Evolutionary conservation across 1,139 yeast genomes (phyloP).

Genomic region (Yamadazyma spencermartinsiae): DNA sequence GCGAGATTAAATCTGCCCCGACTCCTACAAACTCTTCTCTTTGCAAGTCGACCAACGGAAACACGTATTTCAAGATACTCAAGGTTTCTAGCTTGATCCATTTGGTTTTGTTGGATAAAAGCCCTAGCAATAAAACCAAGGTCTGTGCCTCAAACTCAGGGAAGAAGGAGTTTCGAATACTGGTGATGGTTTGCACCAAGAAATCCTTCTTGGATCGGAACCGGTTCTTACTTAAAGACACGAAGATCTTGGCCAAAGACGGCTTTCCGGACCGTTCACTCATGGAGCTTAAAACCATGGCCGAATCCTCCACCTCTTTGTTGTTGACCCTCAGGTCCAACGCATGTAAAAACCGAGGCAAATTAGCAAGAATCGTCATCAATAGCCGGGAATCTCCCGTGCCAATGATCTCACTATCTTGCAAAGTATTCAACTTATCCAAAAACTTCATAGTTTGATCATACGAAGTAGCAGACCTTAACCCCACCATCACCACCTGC

Average conservation of each 20-base stretch:
- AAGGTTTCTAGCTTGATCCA: conserved; percentile 85
- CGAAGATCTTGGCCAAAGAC: conserved; percentile 69
- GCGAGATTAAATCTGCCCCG: conserved; percentile 94
- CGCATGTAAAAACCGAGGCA: conserved; percentile 84
- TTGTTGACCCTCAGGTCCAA: conserved; percentile 57
- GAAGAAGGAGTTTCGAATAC: conserved; percentile 66
- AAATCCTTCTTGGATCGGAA: conserved; percentile 90
- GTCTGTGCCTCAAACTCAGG: conserved; percentile 75
- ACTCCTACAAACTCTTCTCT: conserved; percentile 82
- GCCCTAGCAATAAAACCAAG: conserved; percentile 72
- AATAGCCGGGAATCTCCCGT: conserved; percentile 68
- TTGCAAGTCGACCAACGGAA: conserved; percentile 76
- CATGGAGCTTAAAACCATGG: conserved; percentile 56
- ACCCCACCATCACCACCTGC: conserved; percentile 73
- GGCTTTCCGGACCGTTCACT: conserved; percentile 59
- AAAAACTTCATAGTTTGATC: conserved; percentile 74
- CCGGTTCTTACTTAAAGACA: conserved; percentile 72
- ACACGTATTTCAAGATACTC: conserved; percentile 67
- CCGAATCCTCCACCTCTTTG: conserved; percentile 57
- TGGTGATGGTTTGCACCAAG: conserved; percentile 72
- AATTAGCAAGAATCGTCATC: conserved; percentile 70
- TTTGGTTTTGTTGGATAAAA: conserved; percentile 69
- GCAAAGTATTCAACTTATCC: conserved; percentile 66
- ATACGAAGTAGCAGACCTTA: conserved; percentile 78
- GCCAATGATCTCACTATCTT: conserved; percentile 78